Conservation (phyloP, 305 asterid genomes). For the Solanum hybrid region DNA sequence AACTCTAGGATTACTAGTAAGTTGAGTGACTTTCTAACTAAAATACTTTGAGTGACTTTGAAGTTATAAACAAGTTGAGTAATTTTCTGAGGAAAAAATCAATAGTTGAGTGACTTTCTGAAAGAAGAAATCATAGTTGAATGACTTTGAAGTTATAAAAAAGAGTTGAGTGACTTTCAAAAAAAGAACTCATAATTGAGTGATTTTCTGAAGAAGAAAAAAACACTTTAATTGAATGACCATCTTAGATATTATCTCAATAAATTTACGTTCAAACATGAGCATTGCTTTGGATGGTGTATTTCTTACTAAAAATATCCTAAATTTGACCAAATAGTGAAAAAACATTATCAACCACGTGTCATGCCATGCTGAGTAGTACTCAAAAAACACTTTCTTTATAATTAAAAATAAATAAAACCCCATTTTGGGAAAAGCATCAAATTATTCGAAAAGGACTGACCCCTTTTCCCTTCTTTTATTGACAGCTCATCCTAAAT, state of each 20-base stretch:
- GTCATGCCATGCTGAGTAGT: not conserved
- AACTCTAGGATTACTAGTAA: no score
- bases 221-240: no score
- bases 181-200: no score
- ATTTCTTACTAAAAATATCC: not conserved
- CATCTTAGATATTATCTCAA: not conserved
- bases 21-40: no score
- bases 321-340: not conserved
- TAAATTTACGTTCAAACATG: not conserved
- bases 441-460: not conserved
- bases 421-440: not conserved
- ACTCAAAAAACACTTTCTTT: not conserved
- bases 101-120: no score
- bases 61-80: no score
- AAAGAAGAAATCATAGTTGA: no score
- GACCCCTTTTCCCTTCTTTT: not conserved
- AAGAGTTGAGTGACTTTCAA: no score
- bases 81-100: no score
- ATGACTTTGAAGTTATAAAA: no score
- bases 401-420: not conserved
- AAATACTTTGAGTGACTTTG: no score
- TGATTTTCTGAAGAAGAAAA: no score
- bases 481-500: not conserved
- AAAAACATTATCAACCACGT: not conserved
- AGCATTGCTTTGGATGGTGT: not conserved